phyloP scores from a whole-genome alignment of 2,329 filamentous ascomycete species.

The Leptographium lundbergii region DNA sequence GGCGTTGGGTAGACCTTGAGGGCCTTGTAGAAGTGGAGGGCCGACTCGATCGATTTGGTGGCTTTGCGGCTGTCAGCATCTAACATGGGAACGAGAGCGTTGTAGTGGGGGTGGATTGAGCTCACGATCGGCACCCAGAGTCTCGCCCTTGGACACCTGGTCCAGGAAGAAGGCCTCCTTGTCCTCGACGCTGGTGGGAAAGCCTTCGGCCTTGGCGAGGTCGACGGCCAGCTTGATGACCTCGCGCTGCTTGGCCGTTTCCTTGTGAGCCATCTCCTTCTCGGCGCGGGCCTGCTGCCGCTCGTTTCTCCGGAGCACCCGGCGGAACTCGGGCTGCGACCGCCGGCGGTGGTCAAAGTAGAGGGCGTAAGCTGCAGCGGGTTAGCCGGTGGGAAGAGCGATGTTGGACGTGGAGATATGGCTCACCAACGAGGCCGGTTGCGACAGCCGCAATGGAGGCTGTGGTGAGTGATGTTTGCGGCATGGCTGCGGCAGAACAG shows the following conservation, averaged over 20 bases:
- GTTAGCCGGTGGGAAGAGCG: background rate
- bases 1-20: conserved; percentile 97
- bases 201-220: conserved; percentile 79
- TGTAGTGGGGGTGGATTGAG: conserved; percentile 8
- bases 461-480: conserved; percentile 46
- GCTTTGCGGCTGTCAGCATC: conserved; percentile 29
- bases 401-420: background rate
- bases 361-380: conserved; percentile 43
- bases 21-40: conserved; percentile 93
- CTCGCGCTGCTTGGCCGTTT: conserved; percentile 54
- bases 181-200: conserved; percentile 81
- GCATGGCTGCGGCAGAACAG: conserved; percentile 26
- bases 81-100: background rate
- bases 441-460: conserved; percentile 48
- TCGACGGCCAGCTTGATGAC: conserved; percentile 64
- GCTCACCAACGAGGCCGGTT: conserved; percentile 45
- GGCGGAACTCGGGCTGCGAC: conserved; percentile 51
- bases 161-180: conserved; percentile 95
- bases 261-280: conserved; percentile 58
- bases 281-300: conserved; percentile 57
- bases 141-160: conserved; percentile 82
- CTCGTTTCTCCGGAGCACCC: conserved; percentile 60
- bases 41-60: conserved; percentile 64
- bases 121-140: conserved; percentile 70
- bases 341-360: conserved; percentile 60